Conservation (phyloP, 345 rosid genomes). For the Syzygium oleosum region DNA sequence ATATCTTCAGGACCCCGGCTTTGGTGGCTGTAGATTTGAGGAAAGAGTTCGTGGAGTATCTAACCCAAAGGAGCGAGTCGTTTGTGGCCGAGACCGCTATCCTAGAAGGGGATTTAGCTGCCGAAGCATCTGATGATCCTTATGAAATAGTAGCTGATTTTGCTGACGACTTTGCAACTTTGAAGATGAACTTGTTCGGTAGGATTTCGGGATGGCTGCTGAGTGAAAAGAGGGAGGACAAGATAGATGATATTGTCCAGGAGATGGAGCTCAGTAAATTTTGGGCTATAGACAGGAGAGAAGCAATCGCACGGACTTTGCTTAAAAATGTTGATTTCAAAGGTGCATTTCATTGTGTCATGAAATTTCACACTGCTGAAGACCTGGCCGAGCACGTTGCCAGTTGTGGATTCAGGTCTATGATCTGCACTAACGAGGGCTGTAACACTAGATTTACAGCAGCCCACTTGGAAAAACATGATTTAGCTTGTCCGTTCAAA, state of each 20-base stretch:
- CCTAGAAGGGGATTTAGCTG: constrained; percentile 35
- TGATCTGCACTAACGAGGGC: constrained; percentile 64
- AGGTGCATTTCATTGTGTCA: constrained; percentile 51
- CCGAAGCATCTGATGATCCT: constrained; percentile 59
- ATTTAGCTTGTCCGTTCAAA: constrained; percentile 69
- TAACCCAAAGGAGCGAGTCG: constrained; percentile 60
- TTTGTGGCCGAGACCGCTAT: constrained; percentile 71
- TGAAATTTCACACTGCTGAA: constrained; percentile 41
- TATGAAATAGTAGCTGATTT: constrained; percentile 54
- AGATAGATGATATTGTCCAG: constrained; percentile 74
- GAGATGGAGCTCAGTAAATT: constrained; percentile 81
- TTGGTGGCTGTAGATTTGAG: constrained; percentile 72
- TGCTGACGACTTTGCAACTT: constrained; percentile 63
- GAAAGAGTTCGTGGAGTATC: constrained; percentile 60
- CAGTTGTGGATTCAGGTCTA: constrained; percentile 49
- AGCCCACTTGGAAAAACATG: constrained; percentile 54
- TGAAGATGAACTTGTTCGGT: constrained; percentile 64
- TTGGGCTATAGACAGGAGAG: constrained; percentile 59
- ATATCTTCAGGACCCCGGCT: constrained; percentile 55
- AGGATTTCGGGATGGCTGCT: constrained; percentile 82
- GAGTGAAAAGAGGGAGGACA: constrained; percentile 83
- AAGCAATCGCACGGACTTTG: constrained; percentile 45
- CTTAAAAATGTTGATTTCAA: constrained; percentile 74
- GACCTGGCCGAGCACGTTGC: constrained; percentile 42
- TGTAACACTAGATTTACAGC: constrained; percentile 48